Conservation (phyloP, 371 early-diverging fungal genomes). For the Conidiobolus coronatus region DNA sequence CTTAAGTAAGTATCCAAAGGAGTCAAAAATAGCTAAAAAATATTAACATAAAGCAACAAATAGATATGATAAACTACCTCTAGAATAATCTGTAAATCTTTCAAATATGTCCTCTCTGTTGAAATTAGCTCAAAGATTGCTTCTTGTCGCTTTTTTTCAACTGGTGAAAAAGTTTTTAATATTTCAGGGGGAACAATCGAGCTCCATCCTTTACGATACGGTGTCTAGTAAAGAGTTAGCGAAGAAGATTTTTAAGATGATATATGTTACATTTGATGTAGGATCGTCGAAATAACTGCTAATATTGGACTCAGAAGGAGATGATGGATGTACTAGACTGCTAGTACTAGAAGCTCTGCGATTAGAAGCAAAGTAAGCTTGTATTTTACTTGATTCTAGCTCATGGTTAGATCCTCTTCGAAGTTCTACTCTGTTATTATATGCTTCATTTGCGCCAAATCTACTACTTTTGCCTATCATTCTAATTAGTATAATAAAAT, state of each 20-base stretch:
- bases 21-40: slow-evolving; percentile 10
- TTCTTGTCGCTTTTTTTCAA: slow-evolving; percentile 61
- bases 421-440: too few species aligned
- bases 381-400: too few species aligned
- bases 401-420: too few species aligned
- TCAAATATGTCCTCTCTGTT: slow-evolving; percentile 62
- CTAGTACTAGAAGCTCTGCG: too few species aligned
- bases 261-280: too few species aligned
- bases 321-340: too few species aligned
- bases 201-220: neutral
- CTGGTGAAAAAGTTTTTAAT: neutral
- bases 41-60: slow-evolving; percentile 8
- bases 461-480: too few species aligned
- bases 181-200: neutral
- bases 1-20: slow-evolving; percentile 3
- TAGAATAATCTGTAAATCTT: slow-evolving; percentile 56
- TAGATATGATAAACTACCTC: slow-evolving; percentile 17
- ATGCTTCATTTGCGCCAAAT: too few species aligned
- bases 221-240: neutral
- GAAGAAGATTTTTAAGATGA: neutral
- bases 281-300: too few species aligned
- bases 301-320: too few species aligned
- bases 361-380: too few species aligned
- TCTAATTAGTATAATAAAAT: too few species aligned
- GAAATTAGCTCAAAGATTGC: slow-evolving; percentile 68